Conservation (phyloP, 2,329 filamentous ascomycete species). For the Corynespora cassiicola region DNA sequence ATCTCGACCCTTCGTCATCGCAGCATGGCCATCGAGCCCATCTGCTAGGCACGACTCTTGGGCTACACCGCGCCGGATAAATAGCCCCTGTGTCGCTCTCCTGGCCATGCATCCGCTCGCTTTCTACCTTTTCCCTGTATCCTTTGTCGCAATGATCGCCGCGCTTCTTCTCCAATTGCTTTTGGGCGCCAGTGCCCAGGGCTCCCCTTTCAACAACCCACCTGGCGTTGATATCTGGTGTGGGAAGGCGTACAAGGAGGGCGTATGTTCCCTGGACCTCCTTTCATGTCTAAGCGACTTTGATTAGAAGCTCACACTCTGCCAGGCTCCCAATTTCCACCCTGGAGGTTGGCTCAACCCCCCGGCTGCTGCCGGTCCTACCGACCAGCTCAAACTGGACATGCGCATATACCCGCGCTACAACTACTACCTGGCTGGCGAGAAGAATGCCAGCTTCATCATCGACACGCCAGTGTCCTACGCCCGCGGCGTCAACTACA, state of each 20-base stretch:
- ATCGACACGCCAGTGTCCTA: conserved; percentile 59
- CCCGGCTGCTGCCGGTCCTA: conserved; percentile 30
- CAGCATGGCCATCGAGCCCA: no score
- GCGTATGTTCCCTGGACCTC: conserved; percentile 28
- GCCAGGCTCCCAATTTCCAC: conserved; percentile 55
- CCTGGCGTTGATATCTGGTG: conserved; percentile 56
- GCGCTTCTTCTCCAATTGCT: conserved; percentile 8
- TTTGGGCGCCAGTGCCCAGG: not conserved
- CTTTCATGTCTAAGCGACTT: conserved; percentile 3
- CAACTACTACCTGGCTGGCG: conserved; percentile 55
- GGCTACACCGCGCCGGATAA: no score
- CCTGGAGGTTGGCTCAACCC: conserved; percentile 56
- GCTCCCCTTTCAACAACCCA: conserved; percentile 42
- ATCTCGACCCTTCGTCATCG: no score
- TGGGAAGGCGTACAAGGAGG: conserved; percentile 55
- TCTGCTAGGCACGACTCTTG: no score
- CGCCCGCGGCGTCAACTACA: conserved; percentile 47
- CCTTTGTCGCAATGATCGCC: conserved; percentile 7
- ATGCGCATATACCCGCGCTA: conserved; percentile 55
- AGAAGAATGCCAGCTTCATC: conserved; percentile 53
- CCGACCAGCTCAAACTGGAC: conserved; percentile 42
- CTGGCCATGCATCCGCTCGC: conserved; percentile 2
- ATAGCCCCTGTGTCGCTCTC: no score
- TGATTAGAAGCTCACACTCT: no score
- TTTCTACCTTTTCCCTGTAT: conserved; percentile 2